Conservation (phyloP, 139 green algal genomes). For the Chlorella sp. region DNA sequence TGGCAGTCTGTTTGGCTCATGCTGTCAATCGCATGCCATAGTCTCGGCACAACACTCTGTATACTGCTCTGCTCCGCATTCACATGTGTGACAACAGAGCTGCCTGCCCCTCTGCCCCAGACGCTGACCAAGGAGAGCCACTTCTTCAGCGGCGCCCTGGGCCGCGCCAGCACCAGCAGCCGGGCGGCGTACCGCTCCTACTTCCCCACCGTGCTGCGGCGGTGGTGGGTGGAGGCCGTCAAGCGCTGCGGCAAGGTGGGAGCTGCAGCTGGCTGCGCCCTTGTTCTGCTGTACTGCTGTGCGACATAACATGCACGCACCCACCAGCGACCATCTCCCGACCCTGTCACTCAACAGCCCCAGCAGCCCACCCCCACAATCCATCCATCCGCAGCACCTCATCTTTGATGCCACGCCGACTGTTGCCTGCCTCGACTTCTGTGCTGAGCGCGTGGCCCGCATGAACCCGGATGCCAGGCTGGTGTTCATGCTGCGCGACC, state of each 20-base stretch:
- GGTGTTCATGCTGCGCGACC: slow-evolving; percentile 82
- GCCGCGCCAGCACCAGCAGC: slow-evolving; percentile 45
- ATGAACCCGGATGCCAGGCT: slow-evolving; percentile 82
- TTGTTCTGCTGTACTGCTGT: no score
- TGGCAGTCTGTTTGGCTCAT: no score
- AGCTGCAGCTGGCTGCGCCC: no score
- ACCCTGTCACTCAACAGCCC: no score
- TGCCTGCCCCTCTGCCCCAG: background rate
- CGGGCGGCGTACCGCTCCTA: slow-evolving; percentile 74
- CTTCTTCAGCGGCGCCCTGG: slow-evolving; percentile 81
- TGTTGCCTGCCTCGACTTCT: slow-evolving; percentile 73
- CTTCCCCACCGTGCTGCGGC: slow-evolving; percentile 79
- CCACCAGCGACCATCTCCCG: no score
- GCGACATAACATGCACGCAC: no score
- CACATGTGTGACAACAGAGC: no score
- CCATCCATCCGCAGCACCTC: slow-evolving; percentile 54
- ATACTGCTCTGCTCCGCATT: no score
- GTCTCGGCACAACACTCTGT: no score
- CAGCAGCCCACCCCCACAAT: no score
- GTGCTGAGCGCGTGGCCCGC: slow-evolving; percentile 62
- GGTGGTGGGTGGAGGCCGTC: slow-evolving; percentile 55
- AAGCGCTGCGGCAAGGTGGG: slow-evolving; percentile 27
- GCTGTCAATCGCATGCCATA: background rate
- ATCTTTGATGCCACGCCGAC: slow-evolving; percentile 87
- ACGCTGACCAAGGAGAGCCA: slow-evolving; percentile 80